Evolutionary conservation across 257 asterid genomes (phyloP).

Genomic region (Galeopsis tetrahit): DNA sequence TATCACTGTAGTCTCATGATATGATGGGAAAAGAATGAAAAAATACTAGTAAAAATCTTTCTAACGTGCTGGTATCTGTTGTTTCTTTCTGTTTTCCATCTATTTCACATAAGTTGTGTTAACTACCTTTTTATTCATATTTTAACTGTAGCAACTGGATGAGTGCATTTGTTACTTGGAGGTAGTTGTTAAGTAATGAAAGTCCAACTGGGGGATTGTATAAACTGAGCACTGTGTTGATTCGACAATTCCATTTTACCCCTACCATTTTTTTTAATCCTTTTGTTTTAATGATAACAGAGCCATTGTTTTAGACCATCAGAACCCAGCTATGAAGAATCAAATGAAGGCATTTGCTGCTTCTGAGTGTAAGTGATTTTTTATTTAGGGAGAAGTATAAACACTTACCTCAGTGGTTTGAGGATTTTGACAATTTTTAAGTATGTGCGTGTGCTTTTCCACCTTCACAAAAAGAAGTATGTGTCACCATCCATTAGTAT

Average conservation of each 20-base stretch:
- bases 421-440: neutral
- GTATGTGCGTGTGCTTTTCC: neutral
- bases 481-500: neutral
- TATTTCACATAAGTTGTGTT: neutral
- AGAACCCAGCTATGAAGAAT: conserved; percentile 75
- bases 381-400: neutral
- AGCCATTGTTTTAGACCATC: conserved; percentile 86
- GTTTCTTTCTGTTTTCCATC: neutral
- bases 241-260: conserved; percentile 24
- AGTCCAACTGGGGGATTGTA: neutral
- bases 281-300: conserved; percentile 55
- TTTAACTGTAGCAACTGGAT: conserved; percentile 14
- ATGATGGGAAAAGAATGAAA: conserved; percentile 21
- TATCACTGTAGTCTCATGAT: conserved; percentile 17
- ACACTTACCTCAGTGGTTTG: neutral
- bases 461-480: neutral
- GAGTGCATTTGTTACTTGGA: conserved; percentile 6
- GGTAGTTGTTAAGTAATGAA: neutral
- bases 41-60: conserved; percentile 21
- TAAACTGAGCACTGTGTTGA: conserved; percentile 22
- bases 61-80: neutral
- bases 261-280: conserved; percentile 25
- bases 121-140: conserved; percentile 23
- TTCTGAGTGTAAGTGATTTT: conserved; percentile 73
- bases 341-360: conserved; percentile 76